These are phyloP conservation scores for Cephalotrichum gorgonifer DNA, from an alignment of 2,329 filamentous ascomycete genomes.

Conservation along the genomic window DNA sequence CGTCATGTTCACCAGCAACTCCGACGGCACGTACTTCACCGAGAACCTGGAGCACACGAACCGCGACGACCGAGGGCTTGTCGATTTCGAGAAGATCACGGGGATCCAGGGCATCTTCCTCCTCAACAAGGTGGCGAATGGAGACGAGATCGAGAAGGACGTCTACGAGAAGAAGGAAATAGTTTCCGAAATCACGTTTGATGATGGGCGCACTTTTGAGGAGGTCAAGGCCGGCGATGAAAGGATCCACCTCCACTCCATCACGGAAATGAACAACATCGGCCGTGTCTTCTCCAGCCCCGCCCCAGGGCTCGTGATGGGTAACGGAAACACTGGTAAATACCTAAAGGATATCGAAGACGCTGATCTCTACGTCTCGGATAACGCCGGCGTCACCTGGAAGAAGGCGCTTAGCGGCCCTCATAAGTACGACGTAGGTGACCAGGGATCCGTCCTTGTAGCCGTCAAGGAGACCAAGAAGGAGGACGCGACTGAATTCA, in stretches of 20 bases:
- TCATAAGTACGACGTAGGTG: conserved; percentile 94
- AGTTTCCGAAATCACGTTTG: conserved; percentile 79
- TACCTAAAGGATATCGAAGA: conserved; percentile 60
- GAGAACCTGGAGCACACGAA: conserved; percentile 90
- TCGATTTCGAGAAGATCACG: conserved; percentile 92
- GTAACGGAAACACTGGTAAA: conserved; percentile 79
- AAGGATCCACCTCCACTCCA: conserved; percentile 78
- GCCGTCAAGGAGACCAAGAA: conserved; percentile 67
- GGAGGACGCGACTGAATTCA: conserved; percentile 45
- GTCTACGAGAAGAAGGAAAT: conserved; percentile 49
- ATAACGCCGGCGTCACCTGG: conserved; percentile 86
- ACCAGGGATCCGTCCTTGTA: conserved; percentile 80
- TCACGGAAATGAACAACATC: conserved; percentile 72
- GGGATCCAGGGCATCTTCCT: conserved; percentile 88
- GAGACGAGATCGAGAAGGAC: conserved; percentile 56
- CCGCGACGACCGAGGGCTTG: conserved; percentile 60
- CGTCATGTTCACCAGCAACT: conserved; percentile 88
- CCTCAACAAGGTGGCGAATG: conserved; percentile 83
- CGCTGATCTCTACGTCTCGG: conserved; percentile 76
- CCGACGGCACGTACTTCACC: conserved; percentile 92
- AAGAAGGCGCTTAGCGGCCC: conserved; percentile 62
- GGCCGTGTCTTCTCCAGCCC: conserved; percentile 89
- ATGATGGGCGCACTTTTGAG: conserved; percentile 84
- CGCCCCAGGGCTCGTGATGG: conserved; percentile 89
- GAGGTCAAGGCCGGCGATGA: conserved; percentile 56